A percentile compares a stretch with the other conserved stretches of the same genome.
Conservation (phyloP, 352 stramenopile species). For the Saprolegnia diclina region DNA sequence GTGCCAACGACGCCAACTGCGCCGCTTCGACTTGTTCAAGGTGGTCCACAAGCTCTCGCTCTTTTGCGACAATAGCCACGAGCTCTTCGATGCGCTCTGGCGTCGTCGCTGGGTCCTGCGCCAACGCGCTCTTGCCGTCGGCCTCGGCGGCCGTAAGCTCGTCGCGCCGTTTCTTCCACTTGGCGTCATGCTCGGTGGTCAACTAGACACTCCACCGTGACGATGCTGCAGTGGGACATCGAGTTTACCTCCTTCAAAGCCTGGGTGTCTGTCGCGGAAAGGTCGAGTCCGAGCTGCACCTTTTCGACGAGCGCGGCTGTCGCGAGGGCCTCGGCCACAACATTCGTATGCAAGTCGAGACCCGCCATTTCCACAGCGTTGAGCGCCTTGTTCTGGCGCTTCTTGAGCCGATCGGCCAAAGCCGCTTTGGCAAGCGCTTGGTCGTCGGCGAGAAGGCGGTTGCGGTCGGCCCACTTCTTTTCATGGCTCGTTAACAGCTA, state of each 20-base stretch:
- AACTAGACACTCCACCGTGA: constrained; percentile 3
- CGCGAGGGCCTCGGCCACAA: constrained; percentile 7
- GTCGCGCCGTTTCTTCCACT: constrained; percentile 12
- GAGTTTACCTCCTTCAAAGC: not conserved
- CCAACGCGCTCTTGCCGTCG: not conserved
- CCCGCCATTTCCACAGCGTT: not conserved
- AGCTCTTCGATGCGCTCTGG: not conserved
- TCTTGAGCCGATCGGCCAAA: constrained; percentile 10
- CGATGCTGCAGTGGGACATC: not conserved
- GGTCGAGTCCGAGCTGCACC: not conserved
- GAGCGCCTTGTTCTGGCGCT: constrained; percentile 8
- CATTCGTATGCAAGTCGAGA: not conserved
- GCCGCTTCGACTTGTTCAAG: not conserved
- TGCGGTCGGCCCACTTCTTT: constrained; percentile 19
- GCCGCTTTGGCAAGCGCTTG: constrained; percentile 2
- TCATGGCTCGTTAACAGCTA: constrained; percentile 20
- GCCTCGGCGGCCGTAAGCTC: not conserved
- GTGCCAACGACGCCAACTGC: not conserved
- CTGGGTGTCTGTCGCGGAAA: not conserved
- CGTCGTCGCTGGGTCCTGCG: not conserved
- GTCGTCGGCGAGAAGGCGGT: not conserved
- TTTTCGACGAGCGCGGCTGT: constrained; percentile 13
- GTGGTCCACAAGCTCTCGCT: constrained; percentile 2
- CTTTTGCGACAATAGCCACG: not conserved
- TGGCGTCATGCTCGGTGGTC: constrained; percentile 5